Base-by-base conservation (phyloP, 129 eudicot species). In the Flaveria ramosissima region DNA sequence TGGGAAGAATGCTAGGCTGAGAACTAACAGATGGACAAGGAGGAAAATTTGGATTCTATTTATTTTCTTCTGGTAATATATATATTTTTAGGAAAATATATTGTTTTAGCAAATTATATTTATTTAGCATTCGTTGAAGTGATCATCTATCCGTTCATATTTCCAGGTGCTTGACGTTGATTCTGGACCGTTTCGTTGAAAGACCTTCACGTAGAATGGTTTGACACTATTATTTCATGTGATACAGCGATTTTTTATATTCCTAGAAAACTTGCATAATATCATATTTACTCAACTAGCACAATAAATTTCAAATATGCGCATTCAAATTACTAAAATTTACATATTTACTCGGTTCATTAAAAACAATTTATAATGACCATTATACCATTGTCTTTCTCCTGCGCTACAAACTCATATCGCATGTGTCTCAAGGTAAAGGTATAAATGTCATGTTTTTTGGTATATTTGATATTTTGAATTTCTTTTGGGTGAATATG, bases 191-290 rank as follows among this genome's bases (percentile, higher is more conserved):
- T 60, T 76, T 83, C 61, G 93, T 94, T 48, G 98, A 94, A 89
- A 77, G 86, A 72, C 86, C 83, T 71, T 94, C 98, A 30, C 92
- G 98, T 39, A 87, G 98, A 83, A 94, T 83, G 98, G 99, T 94
- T 77, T 47, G 75, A n/a, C 57, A 15, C 75, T 43, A 17, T 24
- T 50, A 7, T 67, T 70, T 81, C 42, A 47, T 47, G 45, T 83
- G 62, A 64, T 68, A 30, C 5, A 3, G 5, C 36, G 5, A 30
- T 30, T 30, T 30, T 30, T 4, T 30, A 30, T 30, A 30, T 30
- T 30, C 5, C 36, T 30, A 30, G 0, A 30, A 47, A 52, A 6
- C 10, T 52, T 52, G 11, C 59, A n/a, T n/a, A 52, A 56, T 56
- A 19, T 56, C 8, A 56, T 56, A 19, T 56, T 8, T 20, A 56